A percentile compares a stretch with the other conserved stretches of the same genome.
Conservation (phyloP, 2,329 filamentous ascomycete species). For the Colletotrichum paranaense region DNA sequence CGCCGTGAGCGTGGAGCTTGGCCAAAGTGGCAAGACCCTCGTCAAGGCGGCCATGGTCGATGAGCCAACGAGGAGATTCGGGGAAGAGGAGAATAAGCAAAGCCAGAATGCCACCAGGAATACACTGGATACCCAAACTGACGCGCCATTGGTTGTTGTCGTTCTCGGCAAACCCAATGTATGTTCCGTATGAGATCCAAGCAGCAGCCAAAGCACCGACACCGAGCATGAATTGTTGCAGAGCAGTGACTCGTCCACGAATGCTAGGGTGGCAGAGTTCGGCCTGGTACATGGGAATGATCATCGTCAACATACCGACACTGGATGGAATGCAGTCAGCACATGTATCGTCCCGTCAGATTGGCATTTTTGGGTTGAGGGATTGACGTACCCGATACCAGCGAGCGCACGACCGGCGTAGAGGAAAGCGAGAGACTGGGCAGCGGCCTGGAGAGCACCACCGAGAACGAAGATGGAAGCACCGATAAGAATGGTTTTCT, state of each 20-base stretch:
- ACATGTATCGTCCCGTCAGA: neutral
- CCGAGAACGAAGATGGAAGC: constrained; percentile 78
- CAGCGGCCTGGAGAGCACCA: constrained; percentile 79
- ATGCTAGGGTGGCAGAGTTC: constrained; percentile 84
- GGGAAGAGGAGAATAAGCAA: constrained; percentile 77
- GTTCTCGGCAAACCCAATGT: constrained; percentile 41
- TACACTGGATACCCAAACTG: constrained; percentile 74
- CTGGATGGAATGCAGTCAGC: constrained; percentile 43
- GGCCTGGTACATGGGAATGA: constrained; percentile 76
- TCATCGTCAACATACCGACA: constrained; percentile 55
- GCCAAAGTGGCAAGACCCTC: constrained; percentile 75
- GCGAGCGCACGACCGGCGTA: constrained; percentile 78
- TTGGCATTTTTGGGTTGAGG: neutral
- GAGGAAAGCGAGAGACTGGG: constrained; percentile 67
- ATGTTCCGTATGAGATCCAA: constrained; percentile 75
- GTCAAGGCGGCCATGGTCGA: constrained; percentile 75
- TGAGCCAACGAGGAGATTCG: constrained; percentile 80
- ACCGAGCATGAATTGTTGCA: constrained; percentile 87
- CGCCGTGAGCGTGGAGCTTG: constrained; percentile 75
- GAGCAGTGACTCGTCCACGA: constrained; percentile 77
- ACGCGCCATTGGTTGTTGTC: constrained; percentile 50
- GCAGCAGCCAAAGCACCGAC: constrained; percentile 78
- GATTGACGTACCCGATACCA: constrained; percentile 60
- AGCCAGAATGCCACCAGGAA: constrained; percentile 74
- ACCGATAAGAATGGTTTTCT: constrained; percentile 79